Percentiles rank a stretch among this genome's conserved stretches.
phyloP scores from a whole-genome alignment of 2,329 filamentous ascomycete genomes.

The Clonostachys rosea region DNA sequence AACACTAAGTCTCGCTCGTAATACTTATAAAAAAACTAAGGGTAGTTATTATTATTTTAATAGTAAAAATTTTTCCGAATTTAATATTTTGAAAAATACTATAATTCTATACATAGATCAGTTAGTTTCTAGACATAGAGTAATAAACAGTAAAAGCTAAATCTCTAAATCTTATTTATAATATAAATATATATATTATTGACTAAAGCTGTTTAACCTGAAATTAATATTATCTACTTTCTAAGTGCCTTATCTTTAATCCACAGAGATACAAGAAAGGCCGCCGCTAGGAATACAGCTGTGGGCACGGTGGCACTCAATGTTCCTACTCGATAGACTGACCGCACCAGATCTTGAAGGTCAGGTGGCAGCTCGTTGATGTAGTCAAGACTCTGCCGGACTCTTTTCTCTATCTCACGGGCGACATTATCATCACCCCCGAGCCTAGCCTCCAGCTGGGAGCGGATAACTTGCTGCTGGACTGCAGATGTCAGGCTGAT shows the following conservation, averaged over 20 bases:
- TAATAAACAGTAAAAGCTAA: too few relatives aligned
- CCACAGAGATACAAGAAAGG: slow-evolving; percentile 38
- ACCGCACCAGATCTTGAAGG: slow-evolving; percentile 53
- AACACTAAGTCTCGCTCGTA: too few relatives aligned
- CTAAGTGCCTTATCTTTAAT: slow-evolving; percentile 53
- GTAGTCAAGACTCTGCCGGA: slow-evolving; percentile 66
- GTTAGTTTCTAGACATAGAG: too few relatives aligned
- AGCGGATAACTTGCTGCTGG: slow-evolving; percentile 63
- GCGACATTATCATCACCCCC: slow-evolving; percentile 50
- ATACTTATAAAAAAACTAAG: too few relatives aligned
- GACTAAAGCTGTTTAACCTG: too few relatives aligned
- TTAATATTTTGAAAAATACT: too few relatives aligned
- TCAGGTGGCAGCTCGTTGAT: slow-evolving; percentile 60
- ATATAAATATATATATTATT: too few relatives aligned
- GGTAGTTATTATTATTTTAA: too few relatives aligned
- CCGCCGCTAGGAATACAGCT: slow-evolving; percentile 24
- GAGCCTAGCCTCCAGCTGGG: slow-evolving; percentile 47
- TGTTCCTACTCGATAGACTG: slow-evolving; percentile 55
- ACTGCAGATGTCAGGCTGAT: slow-evolving; percentile 68
- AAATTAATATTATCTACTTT: slow-evolving; percentile 9
- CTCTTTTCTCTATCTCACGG: slow-evolving; percentile 60
- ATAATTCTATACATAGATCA: too few relatives aligned
- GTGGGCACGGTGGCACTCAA: slow-evolving; percentile 33
- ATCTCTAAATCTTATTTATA: too few relatives aligned
- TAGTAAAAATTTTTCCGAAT: too few relatives aligned